Conservation (phyloP, 768 basidiomycete genomes). For the Trametopsis cervina region DNA sequence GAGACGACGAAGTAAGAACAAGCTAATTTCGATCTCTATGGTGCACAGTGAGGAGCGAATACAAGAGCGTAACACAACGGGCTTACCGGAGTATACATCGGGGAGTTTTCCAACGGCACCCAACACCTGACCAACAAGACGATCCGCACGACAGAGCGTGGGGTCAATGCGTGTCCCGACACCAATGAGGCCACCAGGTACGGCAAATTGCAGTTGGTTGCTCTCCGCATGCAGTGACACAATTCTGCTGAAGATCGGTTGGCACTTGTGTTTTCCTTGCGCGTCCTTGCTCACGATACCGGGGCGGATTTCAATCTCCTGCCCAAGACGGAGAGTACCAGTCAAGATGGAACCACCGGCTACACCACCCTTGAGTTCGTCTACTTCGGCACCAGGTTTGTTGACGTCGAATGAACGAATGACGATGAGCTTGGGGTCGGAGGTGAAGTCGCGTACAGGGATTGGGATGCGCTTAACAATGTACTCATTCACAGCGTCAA, state of each 20-base stretch:
- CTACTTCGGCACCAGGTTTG: conserved; percentile 95
- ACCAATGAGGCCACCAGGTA: conserved; percentile 97
- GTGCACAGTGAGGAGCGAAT: not conserved
- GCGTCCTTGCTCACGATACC: conserved; percentile 95
- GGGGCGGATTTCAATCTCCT: conserved; percentile 94
- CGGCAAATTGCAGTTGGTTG: conserved; percentile 90
- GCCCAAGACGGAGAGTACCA: conserved; percentile 83
- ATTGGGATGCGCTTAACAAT: conserved; percentile 96
- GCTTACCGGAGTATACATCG: conserved; percentile 78
- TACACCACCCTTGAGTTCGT: conserved; percentile 96
- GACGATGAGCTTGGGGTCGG: conserved; percentile 90
- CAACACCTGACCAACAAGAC: conserved; percentile 93
- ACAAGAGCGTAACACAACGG: not conserved
- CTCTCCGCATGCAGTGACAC: conserved; percentile 92
- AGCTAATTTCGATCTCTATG: conserved; percentile 81
- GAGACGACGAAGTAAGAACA: conserved; percentile 91
- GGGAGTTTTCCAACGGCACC: conserved; percentile 93
- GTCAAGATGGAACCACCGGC: conserved; percentile 95
- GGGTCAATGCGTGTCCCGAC: conserved; percentile 97
- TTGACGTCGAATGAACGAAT: conserved; percentile 99
- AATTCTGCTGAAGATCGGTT: conserved; percentile 89
- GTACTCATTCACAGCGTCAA: conserved; percentile 98
- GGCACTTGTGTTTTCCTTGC: conserved; percentile 83
- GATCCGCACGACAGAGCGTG: conserved; percentile 93
- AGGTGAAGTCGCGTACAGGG: conserved; percentile 87